Evolutionary conservation across 495 filamentous ascomycete genomes (phyloP).

Genomic region (Aspergillus carlsbadensis): DNA sequence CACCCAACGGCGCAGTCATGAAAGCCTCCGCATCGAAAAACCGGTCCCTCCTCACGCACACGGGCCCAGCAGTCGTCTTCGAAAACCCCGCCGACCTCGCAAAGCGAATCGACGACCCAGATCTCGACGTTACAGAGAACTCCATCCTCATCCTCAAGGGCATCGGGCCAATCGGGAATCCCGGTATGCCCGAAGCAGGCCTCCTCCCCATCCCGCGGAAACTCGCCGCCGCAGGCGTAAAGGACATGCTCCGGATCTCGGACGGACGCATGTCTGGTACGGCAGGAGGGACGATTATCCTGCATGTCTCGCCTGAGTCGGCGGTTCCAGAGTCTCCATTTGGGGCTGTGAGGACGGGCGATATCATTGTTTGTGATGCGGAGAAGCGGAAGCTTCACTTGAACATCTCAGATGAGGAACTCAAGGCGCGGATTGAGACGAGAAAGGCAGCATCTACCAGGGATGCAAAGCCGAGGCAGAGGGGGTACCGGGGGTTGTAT

Average conservation of each 20-base stretch:
- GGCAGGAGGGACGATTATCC: constrained; percentile 65
- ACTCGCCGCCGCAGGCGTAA: constrained; percentile 54
- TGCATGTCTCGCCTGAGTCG: constrained; percentile 65
- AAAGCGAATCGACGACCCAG: constrained; percentile 54
- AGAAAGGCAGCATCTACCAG: constrained; percentile 25
- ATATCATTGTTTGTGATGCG: constrained; percentile 55
- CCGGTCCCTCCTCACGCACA: constrained; percentile 48
- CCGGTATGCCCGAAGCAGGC: constrained; percentile 66
- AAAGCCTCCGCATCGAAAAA: constrained; percentile 65
- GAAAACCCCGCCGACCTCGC: constrained; percentile 55
- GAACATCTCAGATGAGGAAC: constrained; percentile 47
- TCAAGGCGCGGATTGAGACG: constrained; percentile 38
- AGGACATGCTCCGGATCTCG: constrained; percentile 64
- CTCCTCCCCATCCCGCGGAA: constrained; percentile 59
- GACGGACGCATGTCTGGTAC: constrained; percentile 71
- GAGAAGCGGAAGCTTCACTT: constrained; percentile 45
- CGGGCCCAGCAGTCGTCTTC: constrained; percentile 60
- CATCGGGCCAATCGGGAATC: constrained; percentile 64
- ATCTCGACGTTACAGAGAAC: constrained; percentile 48
- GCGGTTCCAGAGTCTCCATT: constrained; percentile 55
- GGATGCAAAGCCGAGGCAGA: constrained; percentile 31
- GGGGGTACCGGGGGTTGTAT: constrained; percentile 66
- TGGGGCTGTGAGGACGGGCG: constrained; percentile 59
- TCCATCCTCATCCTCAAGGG: constrained; percentile 60
- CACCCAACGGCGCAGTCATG: constrained; percentile 55